Base-by-base conservation (phyloP, 1,139 yeast species). In the Nadsonia starkeyi-henricii region DNA sequence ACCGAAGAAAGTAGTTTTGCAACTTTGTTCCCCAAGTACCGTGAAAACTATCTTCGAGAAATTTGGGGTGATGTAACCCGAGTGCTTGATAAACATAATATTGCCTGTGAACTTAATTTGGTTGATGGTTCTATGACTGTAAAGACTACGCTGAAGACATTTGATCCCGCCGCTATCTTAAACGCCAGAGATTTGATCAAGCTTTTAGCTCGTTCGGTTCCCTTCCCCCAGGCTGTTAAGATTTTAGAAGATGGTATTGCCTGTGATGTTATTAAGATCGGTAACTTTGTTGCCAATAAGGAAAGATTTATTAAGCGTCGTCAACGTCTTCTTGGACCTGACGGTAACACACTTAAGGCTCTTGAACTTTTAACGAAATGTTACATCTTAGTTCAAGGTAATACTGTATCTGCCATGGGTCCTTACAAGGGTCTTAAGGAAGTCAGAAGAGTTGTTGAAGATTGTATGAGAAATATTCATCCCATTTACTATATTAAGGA, bases 81-180 rank as follows among this genome's bases (percentile, higher is more conserved):
- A 56, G 74, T 91, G 0, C 70, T 93, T 45, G 86, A 83, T 26
- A 74, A 75, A 49, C 79, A 79, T 58, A 81, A 84, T 52, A 73
- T 91, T 48, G 81, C 81, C 20, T 85, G 96, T 66, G 84, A 81
- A 48, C 71, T 91, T 55, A 88, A 91, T 67, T 70, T 91, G 57
- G 95, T 93, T 19, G 98, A 91, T 64, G 99, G 99, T 45, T 80
- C 96, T 9, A 91, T 91, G 97, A 81, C 95, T 0, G 98, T 91
- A 20, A 85, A 81, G 60, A 91, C 99, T 21, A 89, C 98, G 1
- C 75, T 95, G 64, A 91, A 91, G 65, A 89, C 98, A 0, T 91
- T 67, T 65, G 99, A 91, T 62, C 99, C 99, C 1, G 95, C 95
- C 7, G 81, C 85, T 51, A 86, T 91, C 59, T 73, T 91, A 58